Percentiles rank a stretch among this genome's conserved stretches.
phyloP scores from a whole-genome alignment of 2,329 filamentous ascomycete species.

The Escovopsis sp. region DNA sequence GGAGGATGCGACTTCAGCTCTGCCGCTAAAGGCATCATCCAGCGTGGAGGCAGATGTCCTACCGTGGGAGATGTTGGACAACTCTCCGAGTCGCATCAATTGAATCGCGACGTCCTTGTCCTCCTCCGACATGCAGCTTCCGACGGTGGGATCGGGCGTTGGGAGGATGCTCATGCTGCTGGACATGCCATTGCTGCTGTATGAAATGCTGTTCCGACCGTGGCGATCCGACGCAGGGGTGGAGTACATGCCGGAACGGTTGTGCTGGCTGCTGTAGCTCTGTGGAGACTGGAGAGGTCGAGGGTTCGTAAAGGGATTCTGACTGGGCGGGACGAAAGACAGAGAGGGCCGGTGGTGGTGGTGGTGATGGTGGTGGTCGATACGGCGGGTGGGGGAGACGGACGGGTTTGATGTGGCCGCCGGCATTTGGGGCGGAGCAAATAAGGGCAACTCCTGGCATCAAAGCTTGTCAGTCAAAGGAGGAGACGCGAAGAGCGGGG shows the following conservation, averaged over 20 bases:
- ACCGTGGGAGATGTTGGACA: constrained; percentile 84
- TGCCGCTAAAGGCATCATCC: constrained; percentile 85
- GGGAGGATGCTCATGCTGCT: constrained; percentile 49
- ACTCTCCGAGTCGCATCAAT: constrained; percentile 88
- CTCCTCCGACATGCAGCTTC: constrained; percentile 94
- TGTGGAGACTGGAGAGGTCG: constrained; percentile 74
- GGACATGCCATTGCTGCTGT: constrained; percentile 29
- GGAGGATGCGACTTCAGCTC: constrained; percentile 71
- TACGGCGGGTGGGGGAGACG: constrained; percentile 75
- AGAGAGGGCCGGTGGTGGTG: constrained; percentile 46
- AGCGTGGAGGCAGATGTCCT: constrained; percentile 86
- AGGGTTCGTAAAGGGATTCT: constrained; percentile 67
- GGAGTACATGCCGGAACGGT: constrained; percentile 42
- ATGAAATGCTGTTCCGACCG: constrained; percentile 48
- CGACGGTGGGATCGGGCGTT: constrained; percentile 92
- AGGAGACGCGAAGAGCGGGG: no score
- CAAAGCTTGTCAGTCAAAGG: constrained; percentile 16
- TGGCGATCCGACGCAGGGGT: constrained; percentile 51
- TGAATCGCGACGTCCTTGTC: constrained; percentile 87
- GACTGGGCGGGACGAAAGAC: constrained; percentile 61
- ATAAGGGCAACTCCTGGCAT: constrained; percentile 77
- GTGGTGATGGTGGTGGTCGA: constrained; percentile 34
- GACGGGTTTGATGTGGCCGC: constrained; percentile 95
- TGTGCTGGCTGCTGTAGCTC: constrained; percentile 42
- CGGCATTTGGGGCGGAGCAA: constrained; percentile 86